These are phyloP conservation scores for Aspergillus bombycis DNA, from an alignment of 2,329 filamentous ascomycete species.

Conservation along the genomic window DNA sequence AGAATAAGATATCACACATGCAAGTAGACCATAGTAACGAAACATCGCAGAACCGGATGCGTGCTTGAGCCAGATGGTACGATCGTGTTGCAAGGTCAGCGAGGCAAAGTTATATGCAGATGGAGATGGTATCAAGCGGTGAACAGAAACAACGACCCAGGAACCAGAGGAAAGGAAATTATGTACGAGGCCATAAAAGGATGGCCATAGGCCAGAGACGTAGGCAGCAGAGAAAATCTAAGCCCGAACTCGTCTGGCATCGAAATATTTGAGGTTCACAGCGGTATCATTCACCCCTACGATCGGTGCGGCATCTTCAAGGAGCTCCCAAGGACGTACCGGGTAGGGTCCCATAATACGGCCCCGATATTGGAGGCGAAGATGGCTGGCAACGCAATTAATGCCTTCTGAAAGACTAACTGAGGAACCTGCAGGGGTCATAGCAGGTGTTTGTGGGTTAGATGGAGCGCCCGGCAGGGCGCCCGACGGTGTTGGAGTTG, in stretches of 20 bases:
- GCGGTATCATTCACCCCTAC: conserved; percentile 50
- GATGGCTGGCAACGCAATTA: conserved; percentile 32
- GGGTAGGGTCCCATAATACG: conserved; percentile 39
- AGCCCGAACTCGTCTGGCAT: conserved; percentile 39
- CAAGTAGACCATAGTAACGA: background rate
- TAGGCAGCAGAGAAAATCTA: conserved; percentile 16
- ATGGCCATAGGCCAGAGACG: background rate
- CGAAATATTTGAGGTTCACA: conserved; percentile 46
- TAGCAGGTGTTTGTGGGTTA: conserved; percentile 21
- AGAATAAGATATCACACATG: background rate
- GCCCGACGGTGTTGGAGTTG: conserved; percentile 29
- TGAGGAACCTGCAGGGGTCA: conserved; percentile 12
- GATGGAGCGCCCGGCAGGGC: conserved; percentile 23
- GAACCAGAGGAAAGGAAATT: background rate
- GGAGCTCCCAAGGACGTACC: conserved; percentile 48
- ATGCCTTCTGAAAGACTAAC: conserved; percentile 29
- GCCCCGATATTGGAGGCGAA: conserved; percentile 43
- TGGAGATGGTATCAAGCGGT: conserved; percentile 10
- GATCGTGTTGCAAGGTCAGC: background rate
- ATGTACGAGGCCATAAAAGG: background rate
- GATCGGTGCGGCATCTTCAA: conserved; percentile 49
- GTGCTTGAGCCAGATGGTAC: background rate
- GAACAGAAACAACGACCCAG: background rate
- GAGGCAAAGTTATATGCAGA: conserved; percentile 19
- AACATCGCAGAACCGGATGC: background rate